Evolutionary conservation across 345 rosid species (phyloP).

Genomic region (Acer yangbiense): DNA sequence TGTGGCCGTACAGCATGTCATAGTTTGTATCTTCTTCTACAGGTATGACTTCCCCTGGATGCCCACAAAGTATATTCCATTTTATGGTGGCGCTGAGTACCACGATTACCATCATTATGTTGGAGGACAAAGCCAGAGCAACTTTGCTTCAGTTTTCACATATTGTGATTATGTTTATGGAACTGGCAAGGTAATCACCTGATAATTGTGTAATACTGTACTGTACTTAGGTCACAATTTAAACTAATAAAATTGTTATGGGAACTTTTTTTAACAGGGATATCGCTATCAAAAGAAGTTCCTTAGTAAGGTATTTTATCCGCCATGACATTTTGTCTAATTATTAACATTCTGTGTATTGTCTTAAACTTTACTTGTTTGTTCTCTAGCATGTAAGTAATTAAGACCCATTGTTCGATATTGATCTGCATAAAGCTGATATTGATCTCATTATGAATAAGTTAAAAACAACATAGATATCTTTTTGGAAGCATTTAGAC

Average conservation of each 20-base stretch:
- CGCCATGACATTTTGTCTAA: not conserved
- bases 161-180: conserved; percentile 95
- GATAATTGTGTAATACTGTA: not conserved
- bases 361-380: not conserved
- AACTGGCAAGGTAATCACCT: conserved; percentile 73
- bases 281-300: conserved; percentile 89
- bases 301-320: conserved; percentile 55
- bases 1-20: not conserved
- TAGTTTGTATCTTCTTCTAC: conserved; percentile 23
- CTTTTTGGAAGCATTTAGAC: not conserved
- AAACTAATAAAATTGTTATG: conserved; percentile 18
- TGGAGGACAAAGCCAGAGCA: conserved; percentile 98
- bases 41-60: conserved; percentile 93
- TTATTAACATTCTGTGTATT: conserved; percentile 1
- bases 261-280: conserved; percentile 51
- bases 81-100: conserved; percentile 96
- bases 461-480: not conserved
- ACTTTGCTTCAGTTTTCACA: conserved; percentile 95
- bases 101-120: conserved; percentile 99
- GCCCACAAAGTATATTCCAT: conserved; percentile 86
- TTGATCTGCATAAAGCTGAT: not conserved
- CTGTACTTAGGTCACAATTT: conserved; percentile 11
- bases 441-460: not conserved
- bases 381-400: not conserved
- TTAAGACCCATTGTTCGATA: not conserved